phyloP scores from a whole-genome alignment of 2,329 filamentous ascomycete species.

The Lecanosticta acicola region DNA sequence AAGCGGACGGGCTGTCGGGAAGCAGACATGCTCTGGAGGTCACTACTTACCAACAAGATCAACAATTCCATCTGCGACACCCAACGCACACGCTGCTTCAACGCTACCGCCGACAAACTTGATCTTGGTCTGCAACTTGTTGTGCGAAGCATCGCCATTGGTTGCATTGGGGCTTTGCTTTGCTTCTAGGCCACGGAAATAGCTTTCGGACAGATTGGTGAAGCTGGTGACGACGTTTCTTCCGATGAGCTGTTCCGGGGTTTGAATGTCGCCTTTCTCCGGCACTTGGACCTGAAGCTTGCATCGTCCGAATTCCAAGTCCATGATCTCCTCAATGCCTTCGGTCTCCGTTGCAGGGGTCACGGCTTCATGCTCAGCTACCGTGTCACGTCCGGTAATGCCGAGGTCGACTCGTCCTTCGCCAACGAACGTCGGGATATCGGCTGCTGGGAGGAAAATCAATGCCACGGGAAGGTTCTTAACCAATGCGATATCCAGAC shows the following conservation, averaged over 20 bases:
- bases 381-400: constrained; percentile 90
- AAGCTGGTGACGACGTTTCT: constrained; percentile 96
- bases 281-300: constrained; percentile 97
- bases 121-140: constrained; percentile 76
- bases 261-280: constrained; percentile 66
- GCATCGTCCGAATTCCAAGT: constrained; percentile 85
- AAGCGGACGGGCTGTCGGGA: no score
- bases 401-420: constrained; percentile 90
- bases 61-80: constrained; percentile 93
- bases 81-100: constrained; percentile 90
- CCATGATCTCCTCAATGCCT: constrained; percentile 78
- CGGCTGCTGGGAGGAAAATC: constrained; percentile 91
- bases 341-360: constrained; percentile 44
- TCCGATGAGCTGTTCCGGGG: constrained; percentile 73
- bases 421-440: constrained; percentile 95
- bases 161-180: constrained; percentile 30
- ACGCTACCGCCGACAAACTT: constrained; percentile 95
- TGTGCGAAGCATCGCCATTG: constrained; percentile 36
- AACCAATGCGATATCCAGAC: constrained; percentile 94
- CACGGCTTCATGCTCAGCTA: constrained; percentile 66
- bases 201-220: constrained; percentile 72
- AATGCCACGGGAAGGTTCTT: constrained; percentile 95
- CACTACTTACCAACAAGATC: constrained; percentile 91
- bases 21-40: no score
- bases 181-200: constrained; percentile 74